A percentile compares a stretch with the other conserved stretches of the same genome.
Conservation (phyloP, 2,329 filamentous ascomycete species). For the Cytospora piceicola region DNA sequence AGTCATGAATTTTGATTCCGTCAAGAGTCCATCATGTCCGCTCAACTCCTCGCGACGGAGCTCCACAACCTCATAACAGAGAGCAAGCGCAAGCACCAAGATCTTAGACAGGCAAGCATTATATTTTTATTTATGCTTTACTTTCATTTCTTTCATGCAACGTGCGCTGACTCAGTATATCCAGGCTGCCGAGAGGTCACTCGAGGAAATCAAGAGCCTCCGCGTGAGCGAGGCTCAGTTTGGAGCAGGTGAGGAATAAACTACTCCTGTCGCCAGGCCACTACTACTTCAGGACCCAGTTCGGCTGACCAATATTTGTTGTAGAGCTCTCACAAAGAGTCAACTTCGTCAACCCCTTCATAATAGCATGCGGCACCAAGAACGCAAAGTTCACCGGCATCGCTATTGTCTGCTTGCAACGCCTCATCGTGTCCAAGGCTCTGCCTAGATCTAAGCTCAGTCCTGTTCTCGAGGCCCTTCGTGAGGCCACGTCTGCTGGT, state of each 20-base stretch:
- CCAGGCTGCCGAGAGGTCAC: constrained; percentile 88
- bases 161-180: constrained; percentile 3
- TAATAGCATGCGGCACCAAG: constrained; percentile 87
- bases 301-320: constrained; percentile 25
- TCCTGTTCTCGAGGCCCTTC: constrained; percentile 86
- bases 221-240: constrained; percentile 76
- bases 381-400: constrained; percentile 90
- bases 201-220: constrained; percentile 83
- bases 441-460: constrained; percentile 78
- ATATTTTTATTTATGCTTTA: constrained; percentile 35
- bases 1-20: constrained; percentile 21
- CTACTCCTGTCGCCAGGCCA: constrained; percentile 55
- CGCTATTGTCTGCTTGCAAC: constrained; percentile 85
- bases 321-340: constrained; percentile 80
- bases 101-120: constrained; percentile 72
- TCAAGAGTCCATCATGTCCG: constrained; percentile 69
- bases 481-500: constrained; percentile 78
- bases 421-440: constrained; percentile 80
- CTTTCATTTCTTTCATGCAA: constrained; percentile 35
- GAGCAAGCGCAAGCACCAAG: constrained; percentile 91
- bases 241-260: constrained; percentile 36
- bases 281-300: constrained; percentile 38
- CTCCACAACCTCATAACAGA: constrained; percentile 91
- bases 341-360: constrained; percentile 89
- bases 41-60: constrained; percentile 86